These are phyloP conservation scores for Kuraishia floccosa DNA, from an alignment of 805 yeast genomes.

Conservation along the genomic window DNA sequence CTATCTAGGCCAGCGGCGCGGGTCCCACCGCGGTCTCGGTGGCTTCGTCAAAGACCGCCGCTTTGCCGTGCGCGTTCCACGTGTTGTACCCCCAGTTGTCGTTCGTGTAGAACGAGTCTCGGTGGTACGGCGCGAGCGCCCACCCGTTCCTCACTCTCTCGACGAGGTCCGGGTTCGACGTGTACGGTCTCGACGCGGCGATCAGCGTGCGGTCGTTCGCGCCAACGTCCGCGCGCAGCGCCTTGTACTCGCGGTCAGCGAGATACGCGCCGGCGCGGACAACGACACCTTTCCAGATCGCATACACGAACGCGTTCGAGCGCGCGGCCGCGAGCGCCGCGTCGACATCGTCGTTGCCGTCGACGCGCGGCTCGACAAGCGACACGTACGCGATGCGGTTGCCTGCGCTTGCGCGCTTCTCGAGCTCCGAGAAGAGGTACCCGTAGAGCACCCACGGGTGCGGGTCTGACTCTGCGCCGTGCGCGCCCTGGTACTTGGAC, in stretches of 20 bases:
- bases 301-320: constrained; percentile 7
- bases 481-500: not conserved
- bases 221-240: constrained; percentile 8
- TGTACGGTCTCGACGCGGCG: constrained; percentile 25
- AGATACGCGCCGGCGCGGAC: constrained; percentile 13
- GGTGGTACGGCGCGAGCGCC: constrained; percentile 24
- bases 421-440: constrained; percentile 27
- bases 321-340: constrained; percentile 2
- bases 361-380: constrained; percentile 18
- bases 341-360: constrained; percentile 3
- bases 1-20: not conserved
- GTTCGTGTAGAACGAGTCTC: constrained; percentile 25
- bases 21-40: not conserved
- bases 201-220: constrained; percentile 31
- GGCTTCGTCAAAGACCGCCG: constrained; percentile 1
- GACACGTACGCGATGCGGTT: constrained; percentile 14
- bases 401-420: constrained; percentile 21
- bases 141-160: constrained; percentile 23
- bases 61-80: constrained; percentile 13
- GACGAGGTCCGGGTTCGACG: constrained; percentile 33
- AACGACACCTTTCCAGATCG: constrained; percentile 23
- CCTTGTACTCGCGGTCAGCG: constrained; percentile 3
- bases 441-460: constrained; percentile 10
- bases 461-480: not conserved
- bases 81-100: constrained; percentile 22